Evolutionary conservation across 2,329 filamentous ascomycete species (phyloP), one percentile per base, ranked within the genome.

Genomic region (Ophiocordyceps camponoti-rufipedis): DNA sequence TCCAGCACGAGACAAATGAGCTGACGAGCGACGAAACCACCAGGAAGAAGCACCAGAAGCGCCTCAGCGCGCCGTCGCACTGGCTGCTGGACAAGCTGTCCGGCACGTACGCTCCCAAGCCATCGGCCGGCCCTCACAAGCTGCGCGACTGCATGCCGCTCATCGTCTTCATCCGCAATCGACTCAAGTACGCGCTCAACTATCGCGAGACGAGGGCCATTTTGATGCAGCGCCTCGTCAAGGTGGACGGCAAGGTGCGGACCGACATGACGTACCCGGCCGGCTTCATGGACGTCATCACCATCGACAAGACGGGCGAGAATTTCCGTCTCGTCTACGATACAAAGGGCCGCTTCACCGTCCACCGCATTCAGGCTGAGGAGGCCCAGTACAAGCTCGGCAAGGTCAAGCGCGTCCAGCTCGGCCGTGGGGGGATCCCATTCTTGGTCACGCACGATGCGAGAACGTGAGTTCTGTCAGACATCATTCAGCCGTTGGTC

Each of bases 381-480:
- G 91, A 98, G 85, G 88, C 89, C 61, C 82, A 91, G 77, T 98
- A 95, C 85, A 98, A 98, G 84, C 79, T 98, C 62, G 88, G 88
- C 78, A 98, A 96, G 80, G 91, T 98, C 76, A 95, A 95, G 85
- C 84, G 89, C 64, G 91, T 98, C 53, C 91, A 98, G 78, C 80
- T 98, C 62, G 91, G 91, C 78, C 89, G 87, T 73, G 93, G 91
- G 74, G 91, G 88, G 77, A 94, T 98, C 82, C 91, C 91, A 93
- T 98, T 94, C 88, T 95, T 96, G 87, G 91, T 98, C 85, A 98
- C 91, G 88, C 91, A 98, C 85, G 91, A 98, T 91, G 91, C 91
- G 75, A 84, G 91, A 87, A 98, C 91, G 89, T 98, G 78, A 94
- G 89, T 96, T 83, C 78, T 82, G 73, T 79, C 74, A 78, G 73